Evolutionary conservation across 352 stramenopile species (phyloP), one percentile per base, ranked within the genome.

Genomic region (Phytopythium ostracodes): DNA sequence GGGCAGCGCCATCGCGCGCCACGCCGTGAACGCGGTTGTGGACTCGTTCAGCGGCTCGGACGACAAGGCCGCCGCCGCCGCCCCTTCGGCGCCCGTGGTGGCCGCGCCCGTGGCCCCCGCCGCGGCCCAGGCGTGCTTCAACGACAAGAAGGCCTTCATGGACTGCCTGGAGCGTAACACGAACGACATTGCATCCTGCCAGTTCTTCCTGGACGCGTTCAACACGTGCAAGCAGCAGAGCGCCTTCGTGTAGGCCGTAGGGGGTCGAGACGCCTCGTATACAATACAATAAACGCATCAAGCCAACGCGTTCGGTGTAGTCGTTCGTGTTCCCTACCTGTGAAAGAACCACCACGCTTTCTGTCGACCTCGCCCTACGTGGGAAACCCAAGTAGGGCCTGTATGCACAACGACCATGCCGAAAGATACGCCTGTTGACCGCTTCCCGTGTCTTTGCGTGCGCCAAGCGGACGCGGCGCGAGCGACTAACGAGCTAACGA

Each of bases 1-100:
- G 17, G 96, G 96, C 69, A 98, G 85, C 29, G 92, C 96, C 40
- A 97, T 99, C 67, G 96, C 96, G 29, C 96, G 98, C 57, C 88
- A 87, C 57, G 93, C 79, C 15, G 87, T 94, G 44, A 73, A 86
- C 68, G 73, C 84, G 35, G 84, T 76, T 24, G 67, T 79, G 14
- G 74, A 91, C 65, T 84, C 80, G 46, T 87, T 96, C 64, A 69
- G 79, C 61, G 71, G 81, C 36, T 76, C 77, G 61, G 71, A 77
- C 36, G 77, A 78, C 56, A 73, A 85, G 25, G 59, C 69, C 18
- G 54, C 69, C 2, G 67, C n/a, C n/a, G n/a, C n/a, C n/a, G n/a
- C n/a, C n/a, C n/a, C n/a, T n/a, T n/a, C n/a, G n/a, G n/a, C 67
- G 4, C 47, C 33, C 33, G 33, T 38, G 1, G 33, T 10, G 33